Evolutionary conservation across 371 early-diverging fungal species (phyloP), one percentile per base, ranked within the genome.

Genomic region (Dichotomocladium elegans): DNA sequence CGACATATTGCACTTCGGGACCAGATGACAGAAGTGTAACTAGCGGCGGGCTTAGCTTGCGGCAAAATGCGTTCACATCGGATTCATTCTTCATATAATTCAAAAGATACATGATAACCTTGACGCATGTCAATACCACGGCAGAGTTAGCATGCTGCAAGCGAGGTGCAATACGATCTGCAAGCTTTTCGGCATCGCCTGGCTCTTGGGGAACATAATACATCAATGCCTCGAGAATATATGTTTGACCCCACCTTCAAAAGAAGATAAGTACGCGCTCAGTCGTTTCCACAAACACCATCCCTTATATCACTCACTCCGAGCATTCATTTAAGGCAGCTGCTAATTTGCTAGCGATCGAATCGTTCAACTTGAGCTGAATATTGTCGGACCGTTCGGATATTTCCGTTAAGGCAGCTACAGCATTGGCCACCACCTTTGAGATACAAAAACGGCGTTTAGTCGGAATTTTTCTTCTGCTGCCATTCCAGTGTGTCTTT

Each of bases 131-230:
- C 55, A 98, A 72, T 1, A 97, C 98, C 0, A 99, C 95, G 41
- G 91, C 89, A n/a, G 94, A 87, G 66, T 99, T 99, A 24, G 93
- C 96, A 67, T 99, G 99, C 64, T 94, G 94, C 52, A 97, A 78
- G 37, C 96, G 83, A 27, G 97, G 94, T 17, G 88, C 68, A 52
- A 93, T 80, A 24, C 93, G 85, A 62, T 97, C 98, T 44, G 90
- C 90, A 29, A 95, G 73, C 56, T 79, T 77, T 60, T 91, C 92
- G 2, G 96, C 96, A 58, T 95, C 94, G n/a, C 82, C 82, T 0
- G 77, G 60, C 30, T 88, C 91, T 60, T 82, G 78, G 53, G 97
- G 97, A 6, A 87, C 84, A 60, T 90, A 90, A 22, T 84, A 81
- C 53, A 77, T 81, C 51, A 98, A 70, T 0, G 94, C 87, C 62